phyloP scores from a whole-genome alignment of 1,139 yeast genomes.

The Candida tropicalis region DNA sequence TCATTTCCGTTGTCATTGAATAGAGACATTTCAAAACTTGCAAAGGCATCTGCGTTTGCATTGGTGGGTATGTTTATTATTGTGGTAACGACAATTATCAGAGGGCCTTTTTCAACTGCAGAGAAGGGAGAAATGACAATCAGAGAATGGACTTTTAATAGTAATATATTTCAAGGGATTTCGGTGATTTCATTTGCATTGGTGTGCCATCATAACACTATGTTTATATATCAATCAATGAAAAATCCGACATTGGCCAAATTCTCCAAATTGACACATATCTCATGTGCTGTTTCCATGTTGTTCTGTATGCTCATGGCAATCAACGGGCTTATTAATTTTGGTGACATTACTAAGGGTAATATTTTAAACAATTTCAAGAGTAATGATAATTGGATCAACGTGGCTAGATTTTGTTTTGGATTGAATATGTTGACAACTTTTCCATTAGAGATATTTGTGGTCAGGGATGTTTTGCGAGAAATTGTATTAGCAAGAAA shows the following conservation, averaged over 20 bases:
- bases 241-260: slow-evolving; percentile 73
- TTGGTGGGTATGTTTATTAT: slow-evolving; percentile 81
- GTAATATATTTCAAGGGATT: slow-evolving; percentile 81
- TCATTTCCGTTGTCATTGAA: slow-evolving; percentile 85
- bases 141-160: slow-evolving; percentile 57
- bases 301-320: slow-evolving; percentile 81
- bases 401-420: slow-evolving; percentile 86
- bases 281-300: slow-evolving; percentile 82
- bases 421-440: slow-evolving; percentile 96
- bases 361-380: slow-evolving; percentile 86
- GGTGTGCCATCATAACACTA: slow-evolving; percentile 93
- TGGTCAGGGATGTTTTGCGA: slow-evolving; percentile 79
- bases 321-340: slow-evolving; percentile 72
- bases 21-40: slow-evolving; percentile 80
- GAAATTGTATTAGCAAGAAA: slow-evolving; percentile 51
- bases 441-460: slow-evolving; percentile 87
- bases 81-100: slow-evolving; percentile 67
- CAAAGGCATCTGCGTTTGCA: slow-evolving; percentile 88
- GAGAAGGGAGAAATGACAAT: slow-evolving; percentile 50
- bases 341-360: slow-evolving; percentile 80
- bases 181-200: slow-evolving; percentile 90
- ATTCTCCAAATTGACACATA: slow-evolving; percentile 77
- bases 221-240: slow-evolving; percentile 84
- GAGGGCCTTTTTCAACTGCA: slow-evolving; percentile 66
- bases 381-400: slow-evolving; percentile 68